These are phyloP conservation scores for Craspedostauros australis DNA, from an alignment of 108 stramenopile genomes.

Conservation along the genomic window DNA sequence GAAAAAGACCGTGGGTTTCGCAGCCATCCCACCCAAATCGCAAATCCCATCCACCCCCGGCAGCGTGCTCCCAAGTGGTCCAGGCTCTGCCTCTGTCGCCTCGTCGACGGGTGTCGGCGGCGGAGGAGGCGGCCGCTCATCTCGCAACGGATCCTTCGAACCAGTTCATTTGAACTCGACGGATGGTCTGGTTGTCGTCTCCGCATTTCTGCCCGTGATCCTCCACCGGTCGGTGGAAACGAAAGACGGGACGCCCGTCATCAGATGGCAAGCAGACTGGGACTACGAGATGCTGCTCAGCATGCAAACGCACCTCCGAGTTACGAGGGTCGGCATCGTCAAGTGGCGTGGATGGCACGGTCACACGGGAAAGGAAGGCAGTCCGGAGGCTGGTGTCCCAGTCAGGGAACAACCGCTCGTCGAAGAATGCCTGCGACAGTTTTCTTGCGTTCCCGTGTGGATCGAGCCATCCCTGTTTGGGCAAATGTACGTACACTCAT, in stretches of 20 bases:
- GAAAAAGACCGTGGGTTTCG: constrained; percentile 78
- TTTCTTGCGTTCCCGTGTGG: constrained; percentile 97
- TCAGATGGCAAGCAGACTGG: constrained; percentile 90
- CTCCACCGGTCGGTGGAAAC: constrained; percentile 55
- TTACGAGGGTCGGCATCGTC: constrained; percentile 87
- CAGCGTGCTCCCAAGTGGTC: too few relatives aligned
- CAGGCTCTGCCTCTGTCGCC: too few relatives aligned
- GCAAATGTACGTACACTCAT: constrained; percentile 71
- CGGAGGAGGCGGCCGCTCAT: too few relatives aligned
- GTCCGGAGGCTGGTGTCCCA: constrained; percentile 76
- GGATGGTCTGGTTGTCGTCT: constrained; percentile 86
- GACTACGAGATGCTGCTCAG: constrained; percentile 93
- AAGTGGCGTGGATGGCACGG: constrained; percentile 92
- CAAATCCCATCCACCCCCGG: constrained; percentile 1
- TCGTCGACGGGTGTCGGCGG: too few relatives aligned
- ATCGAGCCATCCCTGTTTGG: constrained; percentile 73
- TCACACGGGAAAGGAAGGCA: constrained; percentile 45
- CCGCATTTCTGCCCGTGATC: constrained; percentile 80
- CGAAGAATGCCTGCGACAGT: constrained; percentile 83
- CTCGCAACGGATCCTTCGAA: constrained; percentile 20
- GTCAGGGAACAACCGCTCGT: constrained; percentile 71
- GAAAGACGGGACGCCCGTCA: too few relatives aligned
- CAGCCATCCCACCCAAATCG: constrained; percentile 45
- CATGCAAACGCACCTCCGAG: constrained; percentile 89
- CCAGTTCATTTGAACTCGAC: constrained; percentile 67